phyloP scores from a whole-genome alignment of 768 basidiomycete genomes.

The Mycena crocata region DNA sequence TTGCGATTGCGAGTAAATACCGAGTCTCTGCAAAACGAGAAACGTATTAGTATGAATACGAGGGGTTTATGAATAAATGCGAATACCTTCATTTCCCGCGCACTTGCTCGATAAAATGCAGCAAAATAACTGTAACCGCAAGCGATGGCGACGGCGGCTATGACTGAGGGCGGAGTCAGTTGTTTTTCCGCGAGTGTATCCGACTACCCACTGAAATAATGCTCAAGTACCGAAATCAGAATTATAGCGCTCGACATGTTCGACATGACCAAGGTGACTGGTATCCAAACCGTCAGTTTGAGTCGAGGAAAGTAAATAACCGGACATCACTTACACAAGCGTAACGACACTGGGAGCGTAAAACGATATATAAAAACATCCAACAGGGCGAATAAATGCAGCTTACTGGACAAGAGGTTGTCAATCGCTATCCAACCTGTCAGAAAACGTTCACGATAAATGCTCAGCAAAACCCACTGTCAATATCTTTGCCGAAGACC shows the following conservation, averaged over 20 bases:
- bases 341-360: conserved; percentile 58
- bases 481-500: conserved; percentile 75
- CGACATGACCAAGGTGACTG: conserved; percentile 63
- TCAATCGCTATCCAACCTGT: conserved; percentile 60
- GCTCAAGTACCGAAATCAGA: conserved; percentile 68
- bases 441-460: neutral
- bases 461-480: conserved; percentile 52
- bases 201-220: conserved; percentile 63
- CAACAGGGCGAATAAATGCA: neutral
- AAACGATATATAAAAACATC: conserved; percentile 3
- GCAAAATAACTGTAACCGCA: conserved; percentile 76
- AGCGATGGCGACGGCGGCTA: conserved; percentile 63
- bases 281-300: conserved; percentile 6
- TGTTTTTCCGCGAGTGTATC: neutral
- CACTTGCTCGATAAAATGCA: conserved; percentile 75
- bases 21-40: conserved; percentile 40
- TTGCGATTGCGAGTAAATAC: conserved; percentile 32
- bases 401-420: conserved; percentile 67
- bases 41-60: neutral
- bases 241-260: conserved; percentile 63
- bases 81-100: conserved; percentile 73
- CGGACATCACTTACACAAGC: conserved; percentile 59
- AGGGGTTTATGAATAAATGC: neutral
- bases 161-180: conserved; percentile 49
- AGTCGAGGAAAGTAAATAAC: neutral